These are phyloP conservation scores for Astrocystis sublimbata DNA, from an alignment of 495 filamentous ascomycete genomes.

Conservation along the genomic window DNA sequence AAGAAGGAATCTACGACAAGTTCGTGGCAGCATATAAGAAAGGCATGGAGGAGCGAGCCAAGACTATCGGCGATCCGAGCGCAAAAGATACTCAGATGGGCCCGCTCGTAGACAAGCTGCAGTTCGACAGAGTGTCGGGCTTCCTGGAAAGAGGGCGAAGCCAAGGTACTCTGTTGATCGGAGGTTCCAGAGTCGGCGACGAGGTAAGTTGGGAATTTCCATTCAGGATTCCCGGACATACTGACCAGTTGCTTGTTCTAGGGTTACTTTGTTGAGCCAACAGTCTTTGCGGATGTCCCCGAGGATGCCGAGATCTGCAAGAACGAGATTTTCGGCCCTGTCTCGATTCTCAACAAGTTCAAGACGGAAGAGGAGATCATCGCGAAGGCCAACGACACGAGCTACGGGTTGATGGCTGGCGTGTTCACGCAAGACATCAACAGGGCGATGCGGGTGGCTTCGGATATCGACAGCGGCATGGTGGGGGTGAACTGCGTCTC, in stretches of 20 bases:
- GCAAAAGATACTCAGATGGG: conserved; percentile 60
- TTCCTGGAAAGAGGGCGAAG: conserved; percentile 64
- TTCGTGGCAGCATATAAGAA: conserved; percentile 62
- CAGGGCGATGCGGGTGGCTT: conserved; percentile 50
- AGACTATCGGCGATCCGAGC: conserved; percentile 59
- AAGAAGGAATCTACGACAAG: conserved; percentile 55
- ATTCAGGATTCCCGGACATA: not conserved
- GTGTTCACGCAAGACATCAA: conserved; percentile 57
- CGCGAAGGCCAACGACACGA: conserved; percentile 50
- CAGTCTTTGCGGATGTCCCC: conserved; percentile 48
- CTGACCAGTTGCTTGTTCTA: conserved; percentile 12
- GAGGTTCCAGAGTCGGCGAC: conserved; percentile 56
- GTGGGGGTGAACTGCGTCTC: conserved; percentile 54
- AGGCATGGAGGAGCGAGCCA: conserved; percentile 29
- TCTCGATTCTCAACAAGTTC: conserved; percentile 51
- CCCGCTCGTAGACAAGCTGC: conserved; percentile 65
- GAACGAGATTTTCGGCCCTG: conserved; percentile 58
- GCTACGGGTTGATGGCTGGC: conserved; percentile 48
- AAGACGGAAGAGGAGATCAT: conserved; percentile 57
- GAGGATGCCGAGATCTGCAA: conserved; percentile 47
- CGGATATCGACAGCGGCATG: conserved; percentile 52
- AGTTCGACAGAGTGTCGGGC: conserved; percentile 60
- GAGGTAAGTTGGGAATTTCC: conserved; percentile 32
- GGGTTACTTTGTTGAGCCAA: conserved; percentile 50
- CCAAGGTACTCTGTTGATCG: conserved; percentile 59